Evolutionary conservation across 2,329 filamentous ascomycete genomes (phyloP).

Genomic region (Alternaria tenuissima): DNA sequence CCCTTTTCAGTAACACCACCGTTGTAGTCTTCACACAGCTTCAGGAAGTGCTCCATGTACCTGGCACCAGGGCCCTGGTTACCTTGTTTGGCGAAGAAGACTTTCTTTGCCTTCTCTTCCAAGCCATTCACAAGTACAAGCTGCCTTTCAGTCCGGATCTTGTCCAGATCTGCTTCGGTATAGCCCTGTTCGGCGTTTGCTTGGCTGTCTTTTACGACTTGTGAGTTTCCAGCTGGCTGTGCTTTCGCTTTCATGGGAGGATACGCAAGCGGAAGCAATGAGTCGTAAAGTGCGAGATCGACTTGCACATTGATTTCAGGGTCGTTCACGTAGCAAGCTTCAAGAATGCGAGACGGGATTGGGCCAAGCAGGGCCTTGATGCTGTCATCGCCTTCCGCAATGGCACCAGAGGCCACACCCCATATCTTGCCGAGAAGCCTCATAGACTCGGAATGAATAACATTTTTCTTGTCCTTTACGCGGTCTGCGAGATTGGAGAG

Average conservation of each 20-base stretch:
- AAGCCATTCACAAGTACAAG: constrained; percentile 81
- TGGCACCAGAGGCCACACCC: constrained; percentile 90
- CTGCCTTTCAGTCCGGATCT: constrained; percentile 83
- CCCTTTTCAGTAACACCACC: constrained; percentile 82
- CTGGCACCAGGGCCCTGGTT: constrained; percentile 78
- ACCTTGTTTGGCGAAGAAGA: constrained; percentile 86
- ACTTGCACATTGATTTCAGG: constrained; percentile 83
- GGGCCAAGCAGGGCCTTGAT: constrained; percentile 78
- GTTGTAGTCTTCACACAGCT: constrained; percentile 88
- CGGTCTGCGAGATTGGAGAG: constrained; percentile 84
- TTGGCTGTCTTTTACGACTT: constrained; percentile 68
- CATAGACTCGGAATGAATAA: constrained; percentile 87
- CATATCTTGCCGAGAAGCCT: constrained; percentile 84
- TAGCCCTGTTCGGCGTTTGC: constrained; percentile 54
- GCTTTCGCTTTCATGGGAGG: constrained; percentile 72
- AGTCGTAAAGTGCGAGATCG: constrained; percentile 85
- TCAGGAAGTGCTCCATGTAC: constrained; percentile 78
- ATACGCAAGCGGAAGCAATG: constrained; percentile 86
- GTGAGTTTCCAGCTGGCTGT: constrained; percentile 62
- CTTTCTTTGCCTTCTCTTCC: constrained; percentile 79
- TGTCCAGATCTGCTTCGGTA: constrained; percentile 69
- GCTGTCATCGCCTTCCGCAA: constrained; percentile 80
- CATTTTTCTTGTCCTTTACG: constrained; percentile 83
- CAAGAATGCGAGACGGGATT: constrained; percentile 85
- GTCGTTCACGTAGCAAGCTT: constrained; percentile 90